Evolutionary conservation across 2,329 filamentous ascomycete species (phyloP).

Genomic region (Calcarisporium arbuscula): DNA sequence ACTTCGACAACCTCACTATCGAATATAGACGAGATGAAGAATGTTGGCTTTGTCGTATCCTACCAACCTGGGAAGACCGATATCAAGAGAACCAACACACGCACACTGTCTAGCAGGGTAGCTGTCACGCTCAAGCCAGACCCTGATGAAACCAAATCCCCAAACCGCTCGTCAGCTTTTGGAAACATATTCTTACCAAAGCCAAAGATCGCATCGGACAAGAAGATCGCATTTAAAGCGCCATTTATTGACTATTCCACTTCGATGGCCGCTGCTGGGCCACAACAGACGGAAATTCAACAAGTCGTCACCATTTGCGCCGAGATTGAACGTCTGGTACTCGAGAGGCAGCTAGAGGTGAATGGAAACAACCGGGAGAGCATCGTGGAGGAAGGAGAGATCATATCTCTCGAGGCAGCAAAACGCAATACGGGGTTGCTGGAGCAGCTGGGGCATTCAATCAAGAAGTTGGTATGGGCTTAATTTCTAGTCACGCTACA

Average conservation of each 20-base stretch:
- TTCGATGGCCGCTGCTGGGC: slow-evolving; percentile 43
- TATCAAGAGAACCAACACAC: slow-evolving; percentile 74
- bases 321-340: slow-evolving; percentile 66
- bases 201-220: slow-evolving; percentile 24
- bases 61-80: slow-evolving; percentile 69
- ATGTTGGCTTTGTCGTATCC: slow-evolving; percentile 75
- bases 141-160: slow-evolving; percentile 13
- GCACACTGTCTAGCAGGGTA: slow-evolving; percentile 59
- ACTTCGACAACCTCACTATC: slow-evolving; percentile 75
- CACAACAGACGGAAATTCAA: slow-evolving; percentile 46
- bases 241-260: slow-evolving; percentile 47
- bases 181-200: slow-evolving; percentile 36
- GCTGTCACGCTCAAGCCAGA: slow-evolving; percentile 21
- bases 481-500: slow-evolving; percentile 17
- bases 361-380: slow-evolving; percentile 36
- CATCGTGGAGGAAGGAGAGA: slow-evolving; percentile 55
- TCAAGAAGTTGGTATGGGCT: slow-evolving; percentile 92
- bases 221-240: slow-evolving; percentile 49
- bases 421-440: slow-evolving; percentile 80
- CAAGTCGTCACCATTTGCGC: slow-evolving; percentile 60
- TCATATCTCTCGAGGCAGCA: slow-evolving; percentile 80
- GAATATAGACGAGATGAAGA: slow-evolving; percentile 71
- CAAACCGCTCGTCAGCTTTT: slow-evolving; percentile 26
- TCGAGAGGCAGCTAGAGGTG: slow-evolving; percentile 37
- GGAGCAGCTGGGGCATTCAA: slow-evolving; percentile 79